Conservation (phyloP, 108 stramenopile species). For the Tribonema minus region DNA sequence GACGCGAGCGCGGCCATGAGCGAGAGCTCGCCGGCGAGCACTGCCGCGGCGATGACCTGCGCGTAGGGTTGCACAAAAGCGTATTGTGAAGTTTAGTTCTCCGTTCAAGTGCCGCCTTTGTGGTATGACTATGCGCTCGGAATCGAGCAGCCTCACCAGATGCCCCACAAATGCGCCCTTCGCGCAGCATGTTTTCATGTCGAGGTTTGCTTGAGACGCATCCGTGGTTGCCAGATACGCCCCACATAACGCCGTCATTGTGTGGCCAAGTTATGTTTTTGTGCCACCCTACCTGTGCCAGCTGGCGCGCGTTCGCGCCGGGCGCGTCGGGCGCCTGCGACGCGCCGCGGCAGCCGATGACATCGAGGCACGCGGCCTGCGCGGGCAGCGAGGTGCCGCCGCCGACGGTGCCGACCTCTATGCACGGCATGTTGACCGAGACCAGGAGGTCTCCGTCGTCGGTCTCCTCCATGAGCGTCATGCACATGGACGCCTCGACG, state of each 20-base stretch:
- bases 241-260: too few relatives aligned
- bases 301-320: conserved; percentile 81
- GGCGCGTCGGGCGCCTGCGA: conserved; percentile 61
- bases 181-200: too few relatives aligned
- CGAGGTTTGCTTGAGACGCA: too few relatives aligned
- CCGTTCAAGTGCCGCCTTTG: too few relatives aligned
- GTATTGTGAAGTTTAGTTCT: too few relatives aligned
- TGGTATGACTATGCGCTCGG: too few relatives aligned
- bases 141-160: too few relatives aligned
- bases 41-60: conserved; percentile 89
- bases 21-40: conserved; percentile 91
- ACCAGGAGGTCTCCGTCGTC: conserved; percentile 66
- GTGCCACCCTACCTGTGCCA: conserved; percentile 68
- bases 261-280: too few relatives aligned
- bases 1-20: conserved; percentile 80
- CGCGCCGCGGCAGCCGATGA: conserved; percentile 84
- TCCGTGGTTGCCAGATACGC: too few relatives aligned
- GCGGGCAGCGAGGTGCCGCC: conserved; percentile 91
- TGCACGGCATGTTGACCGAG: conserved; percentile 93
- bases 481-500: conserved; percentile 90
- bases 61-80: too few relatives aligned
- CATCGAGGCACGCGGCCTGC: conserved; percentile 85
- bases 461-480: conserved; percentile 86
- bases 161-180: too few relatives aligned
- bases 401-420: conserved; percentile 97